Evolutionary conservation across 257 asterid genomes (phyloP).

Genomic region (Knoxia roxburghii): DNA sequence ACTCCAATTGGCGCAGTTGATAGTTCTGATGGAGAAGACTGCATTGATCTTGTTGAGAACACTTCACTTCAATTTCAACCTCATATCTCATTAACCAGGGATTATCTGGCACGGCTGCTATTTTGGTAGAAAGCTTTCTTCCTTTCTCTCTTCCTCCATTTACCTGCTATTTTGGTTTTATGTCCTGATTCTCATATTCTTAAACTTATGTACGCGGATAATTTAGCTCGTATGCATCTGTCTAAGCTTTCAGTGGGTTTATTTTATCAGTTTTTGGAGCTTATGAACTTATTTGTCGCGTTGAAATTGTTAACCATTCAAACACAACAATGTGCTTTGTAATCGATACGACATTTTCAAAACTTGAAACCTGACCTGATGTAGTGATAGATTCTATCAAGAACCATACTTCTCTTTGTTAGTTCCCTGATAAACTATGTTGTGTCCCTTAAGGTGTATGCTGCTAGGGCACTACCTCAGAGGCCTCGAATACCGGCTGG

Average conservation of each 20-base stretch:
- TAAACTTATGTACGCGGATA: background rate
- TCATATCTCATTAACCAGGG: constrained; percentile 73
- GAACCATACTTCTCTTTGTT: background rate
- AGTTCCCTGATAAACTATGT: background rate
- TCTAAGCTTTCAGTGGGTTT: background rate
- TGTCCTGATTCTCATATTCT: background rate
- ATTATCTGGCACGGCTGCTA: constrained; percentile 83
- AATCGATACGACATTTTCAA: background rate
- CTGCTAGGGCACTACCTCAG: constrained; percentile 87
- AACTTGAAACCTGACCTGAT: background rate
- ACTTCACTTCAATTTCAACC: constrained; percentile 85
- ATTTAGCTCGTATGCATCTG: constrained; percentile 1
- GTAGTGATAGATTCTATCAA: background rate
- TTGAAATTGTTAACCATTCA: background rate
- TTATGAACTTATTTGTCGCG: background rate
- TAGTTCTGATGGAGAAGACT: constrained; percentile 51
- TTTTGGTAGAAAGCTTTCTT: constrained; percentile 51
- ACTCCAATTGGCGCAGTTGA: constrained; percentile 38
- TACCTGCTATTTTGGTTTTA: background rate
- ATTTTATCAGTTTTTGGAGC: background rate
- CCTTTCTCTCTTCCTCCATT: constrained; percentile 1
- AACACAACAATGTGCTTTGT: background rate
- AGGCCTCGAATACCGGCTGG: constrained; percentile 78
- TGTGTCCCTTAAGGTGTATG: constrained; percentile 63
- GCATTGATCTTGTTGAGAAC: constrained; percentile 76